Evolutionary conservation across 2,329 filamentous ascomycete species (phyloP), one percentile per base, ranked within the genome.

Genomic region (Fonsecaea erecta): DNA sequence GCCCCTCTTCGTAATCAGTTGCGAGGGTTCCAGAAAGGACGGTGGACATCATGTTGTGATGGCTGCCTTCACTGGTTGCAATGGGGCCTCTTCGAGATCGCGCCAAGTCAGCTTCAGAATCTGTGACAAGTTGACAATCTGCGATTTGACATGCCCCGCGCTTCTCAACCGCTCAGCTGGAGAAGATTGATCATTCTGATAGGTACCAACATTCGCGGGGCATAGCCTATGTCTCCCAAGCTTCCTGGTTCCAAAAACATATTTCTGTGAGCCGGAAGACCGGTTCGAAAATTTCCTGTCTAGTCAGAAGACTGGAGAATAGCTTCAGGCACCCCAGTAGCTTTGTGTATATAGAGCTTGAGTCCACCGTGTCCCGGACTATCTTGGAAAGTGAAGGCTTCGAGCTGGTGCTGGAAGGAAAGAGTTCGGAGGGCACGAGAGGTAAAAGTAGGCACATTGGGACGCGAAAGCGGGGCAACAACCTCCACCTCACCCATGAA

Each of bases 141-240:
- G 51, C 16, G 52, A 21, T 40, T 51, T 56, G 32, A 60, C 53
- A 32, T 73, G 68, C 0, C 68, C 71, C 1, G 73, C 69, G 60
- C 75, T 73, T 6, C 74, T 62, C 1, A 77, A 62, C 8, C 75
- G 68, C 58, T 73, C 72, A 16, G 77, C 74, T 2, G 76, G 61
- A 1, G 75, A 77, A 0, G 68, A 68, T 24, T 70, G 68, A 0
- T 70, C 71, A 1, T 34, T 62, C 18, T 71, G 70, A 58, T 73
- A 70, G 1, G 74, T 74, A 7, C 74, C 74, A 37, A 75, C 71
- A 61, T 76, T 77, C 1, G 61, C 71, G 5, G 72, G 68, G 75
- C 75, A 76, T 35, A 66, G 16, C 21, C 60, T 37, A 6, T 63
- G 40, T 34, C 63, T 28, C 2, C 60, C 63, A 14, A 63, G 46